Evolutionary conservation across 2,329 filamentous ascomycete genomes (phyloP), one percentile per base, ranked within the genome.

Genomic region (Fusarium marasasianum): DNA sequence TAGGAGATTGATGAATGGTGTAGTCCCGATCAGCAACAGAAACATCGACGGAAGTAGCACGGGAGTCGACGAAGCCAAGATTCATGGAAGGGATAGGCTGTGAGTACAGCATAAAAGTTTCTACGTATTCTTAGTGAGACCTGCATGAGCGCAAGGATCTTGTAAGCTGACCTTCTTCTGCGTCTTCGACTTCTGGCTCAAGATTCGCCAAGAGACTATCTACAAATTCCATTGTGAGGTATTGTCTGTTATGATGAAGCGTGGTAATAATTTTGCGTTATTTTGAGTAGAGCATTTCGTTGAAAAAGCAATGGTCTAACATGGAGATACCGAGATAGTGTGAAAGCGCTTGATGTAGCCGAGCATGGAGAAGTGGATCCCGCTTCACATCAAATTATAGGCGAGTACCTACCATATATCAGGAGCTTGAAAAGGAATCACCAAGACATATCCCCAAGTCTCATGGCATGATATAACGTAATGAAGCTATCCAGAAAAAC

Each of bases 101-200:
- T 48, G 94, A 92, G 85, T 97, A 98, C 63, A 98, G 87, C 43
- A 95, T 84, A 79, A 97, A 98, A 9, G 94, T 94, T 84, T 98
- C 96, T 98, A 43, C 43, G 22, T n/a, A 33, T 48, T 41, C 33
- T 71, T 61, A 58, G 61, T 69, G 38, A 54, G 50, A n/a, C 37
- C 22, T 58, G 38, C 33, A 17, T 69, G 71, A 47, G 33, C 37
- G 40, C 20, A 31, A 40, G 24, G 31, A 29, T 29, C 18, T 43
- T 48, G 45, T 31, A 38, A 31, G 40, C 62, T 37, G 73, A 82
- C 87, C 86, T 83, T 88, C 86, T 72, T 88, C 86, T 4, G 84
- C 80, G 70, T 88, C 87, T 31, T 84, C 80, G 56, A 88, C 81
- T 72, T 87, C 85, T 10, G 81, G 79, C 37, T 83, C 85, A 8